phyloP scores from a whole-genome alignment of 805 yeast species.

The Lipomyces sp. region DNA sequence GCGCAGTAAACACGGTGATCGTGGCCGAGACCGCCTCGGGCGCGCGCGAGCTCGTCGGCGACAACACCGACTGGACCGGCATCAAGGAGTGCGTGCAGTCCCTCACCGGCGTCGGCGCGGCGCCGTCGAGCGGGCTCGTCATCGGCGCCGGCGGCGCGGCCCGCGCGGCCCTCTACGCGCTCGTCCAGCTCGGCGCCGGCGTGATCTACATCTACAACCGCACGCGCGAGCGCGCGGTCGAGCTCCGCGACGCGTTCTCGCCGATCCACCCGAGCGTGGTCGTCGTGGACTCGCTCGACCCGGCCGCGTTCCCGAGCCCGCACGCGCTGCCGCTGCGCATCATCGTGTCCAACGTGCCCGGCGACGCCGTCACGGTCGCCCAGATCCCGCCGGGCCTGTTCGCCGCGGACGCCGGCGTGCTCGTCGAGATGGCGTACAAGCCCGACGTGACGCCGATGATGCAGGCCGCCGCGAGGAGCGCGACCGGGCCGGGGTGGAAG shows the following conservation, averaged over 20 bases:
- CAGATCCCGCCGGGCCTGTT: slow-evolving; percentile 15
- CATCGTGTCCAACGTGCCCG: slow-evolving; percentile 26
- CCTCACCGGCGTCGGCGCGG: slow-evolving; percentile 58
- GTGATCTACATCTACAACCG: slow-evolving; percentile 81
- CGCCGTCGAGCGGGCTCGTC: slow-evolving; percentile 74
- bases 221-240: slow-evolving; percentile 61
- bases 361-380: slow-evolving; percentile 9
- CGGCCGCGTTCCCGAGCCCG: neutral
- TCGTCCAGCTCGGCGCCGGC: slow-evolving; percentile 70
- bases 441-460: slow-evolving; percentile 84
- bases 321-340: slow-evolving; percentile 8
- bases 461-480: slow-evolving; percentile 59
- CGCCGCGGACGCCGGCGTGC: slow-evolving; percentile 26
- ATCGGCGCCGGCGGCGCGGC: slow-evolving; percentile 98
- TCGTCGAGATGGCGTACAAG: slow-evolving; percentile 93
- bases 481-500: slow-evolving; percentile 57
- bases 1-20: slow-evolving; percentile 88
- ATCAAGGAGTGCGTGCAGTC: slow-evolving; percentile 66
- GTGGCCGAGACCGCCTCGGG: slow-evolving; percentile 40
- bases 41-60: slow-evolving; percentile 47
- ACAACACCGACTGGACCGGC: slow-evolving; percentile 96
- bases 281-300: slow-evolving; percentile 16
- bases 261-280: slow-evolving; percentile 26
- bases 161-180: slow-evolving; percentile 88
- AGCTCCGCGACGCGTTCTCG: slow-evolving; percentile 61